Conservation (phyloP, 163 green algal genomes). For the Scenedesmus sp. region DNA sequence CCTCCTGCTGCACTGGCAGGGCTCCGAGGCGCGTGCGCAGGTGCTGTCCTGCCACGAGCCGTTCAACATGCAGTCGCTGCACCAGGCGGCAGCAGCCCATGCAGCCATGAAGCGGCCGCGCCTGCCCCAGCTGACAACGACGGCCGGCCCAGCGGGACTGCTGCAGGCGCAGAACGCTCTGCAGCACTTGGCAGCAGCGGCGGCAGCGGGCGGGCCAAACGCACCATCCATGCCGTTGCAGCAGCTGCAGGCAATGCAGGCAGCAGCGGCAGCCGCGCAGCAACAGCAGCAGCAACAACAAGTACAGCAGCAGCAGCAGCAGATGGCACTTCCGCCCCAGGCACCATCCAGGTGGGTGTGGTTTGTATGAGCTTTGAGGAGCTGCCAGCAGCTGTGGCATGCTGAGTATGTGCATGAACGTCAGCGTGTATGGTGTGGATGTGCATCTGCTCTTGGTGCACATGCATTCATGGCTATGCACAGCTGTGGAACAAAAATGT, state of each 20-base stretch:
- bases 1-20: conserved; percentile 7
- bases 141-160: background rate
- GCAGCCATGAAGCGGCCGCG: conserved; percentile 14
- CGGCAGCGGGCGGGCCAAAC: conserved; percentile 6
- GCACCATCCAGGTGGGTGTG: background rate
- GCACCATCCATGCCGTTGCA: conserved; percentile 8
- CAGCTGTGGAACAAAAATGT: too few species aligned
- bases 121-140: background rate
- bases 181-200: conserved; percentile 35
- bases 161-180: conserved; percentile 25
- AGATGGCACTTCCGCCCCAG: background rate
- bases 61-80: conserved; percentile 17
- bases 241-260: conserved; percentile 9
- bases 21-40: conserved; percentile 50
- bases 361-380: too few species aligned
- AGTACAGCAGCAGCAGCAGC: conserved; percentile 36
- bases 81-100: conserved; percentile 14
- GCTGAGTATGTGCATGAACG: background rate
- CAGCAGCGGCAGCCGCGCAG: conserved; percentile 24
- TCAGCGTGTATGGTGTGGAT: background rate
- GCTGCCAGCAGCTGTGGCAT: background rate
- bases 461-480: background rate
- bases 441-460: background rate
- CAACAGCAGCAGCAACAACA: background rate
- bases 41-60: conserved; percentile 27